phyloP scores from a whole-genome alignment of 2,329 filamentous ascomycete species.

The Cryphonectria radicalis region DNA sequence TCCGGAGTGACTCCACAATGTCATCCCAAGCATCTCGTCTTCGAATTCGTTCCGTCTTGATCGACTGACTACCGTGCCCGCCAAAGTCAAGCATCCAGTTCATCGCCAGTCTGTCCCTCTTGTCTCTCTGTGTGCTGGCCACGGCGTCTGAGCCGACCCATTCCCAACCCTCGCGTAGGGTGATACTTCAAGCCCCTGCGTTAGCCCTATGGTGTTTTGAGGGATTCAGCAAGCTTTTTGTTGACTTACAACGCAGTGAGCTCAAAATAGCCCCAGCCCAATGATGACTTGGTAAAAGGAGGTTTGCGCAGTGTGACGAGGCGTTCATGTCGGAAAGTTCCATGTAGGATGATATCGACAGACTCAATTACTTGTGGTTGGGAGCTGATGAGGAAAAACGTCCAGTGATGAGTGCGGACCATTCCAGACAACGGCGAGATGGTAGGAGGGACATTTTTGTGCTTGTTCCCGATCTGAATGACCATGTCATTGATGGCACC shows the following conservation, averaged over 20 bases:
- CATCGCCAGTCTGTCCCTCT: constrained; percentile 10
- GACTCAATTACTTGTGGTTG: constrained; percentile 13
- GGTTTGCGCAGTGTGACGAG: constrained; percentile 17
- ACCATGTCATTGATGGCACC: constrained; percentile 6
- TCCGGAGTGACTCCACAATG: background rate
- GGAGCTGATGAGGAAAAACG: constrained; percentile 13
- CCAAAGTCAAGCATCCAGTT: constrained; percentile 10
- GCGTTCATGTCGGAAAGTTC: constrained; percentile 7
- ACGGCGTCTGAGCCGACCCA: constrained; percentile 5
- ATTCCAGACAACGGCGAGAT: constrained; percentile 17
- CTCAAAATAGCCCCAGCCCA: constrained; percentile 19
- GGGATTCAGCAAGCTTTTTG: background rate
- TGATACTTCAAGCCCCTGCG: constrained; percentile 1
- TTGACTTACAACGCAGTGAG: constrained; percentile 2
- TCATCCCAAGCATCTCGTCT: background rate
- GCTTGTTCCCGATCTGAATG: constrained; percentile 21
- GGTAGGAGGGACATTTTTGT: constrained; percentile 14
- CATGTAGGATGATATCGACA: constrained; percentile 20
- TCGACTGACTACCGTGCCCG: constrained; percentile 1
- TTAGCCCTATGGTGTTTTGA: background rate
- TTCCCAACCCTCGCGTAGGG: constrained; percentile 20
- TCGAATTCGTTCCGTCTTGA: background rate
- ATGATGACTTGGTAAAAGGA: constrained; percentile 18
- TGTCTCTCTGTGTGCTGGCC: background rate
- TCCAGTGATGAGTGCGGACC: constrained; percentile 12